Evolutionary conservation across 495 filamentous ascomycete species (phyloP), one percentile per base, ranked within the genome.

Genomic region (Talaromyces trachyspermus): DNA sequence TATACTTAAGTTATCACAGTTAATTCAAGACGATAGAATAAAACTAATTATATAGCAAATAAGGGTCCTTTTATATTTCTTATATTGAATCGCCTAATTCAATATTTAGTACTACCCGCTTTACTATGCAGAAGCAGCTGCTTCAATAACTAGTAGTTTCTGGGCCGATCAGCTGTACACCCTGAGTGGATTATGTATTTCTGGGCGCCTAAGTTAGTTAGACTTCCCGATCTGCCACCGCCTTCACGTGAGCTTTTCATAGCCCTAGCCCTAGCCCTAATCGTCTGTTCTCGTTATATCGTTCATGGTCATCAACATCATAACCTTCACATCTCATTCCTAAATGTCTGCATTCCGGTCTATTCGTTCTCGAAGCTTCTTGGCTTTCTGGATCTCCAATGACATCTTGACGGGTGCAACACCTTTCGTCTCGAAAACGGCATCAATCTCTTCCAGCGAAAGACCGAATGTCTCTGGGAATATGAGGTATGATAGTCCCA

Each of bases 371-470:
- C 35, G 35, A 22, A 19, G 9, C 42, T 61, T 63, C 52, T 71
- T 69, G n/a, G 68, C 68, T 35, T 62, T 64, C 30, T 68, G 54
- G 8, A 71, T 69, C 56, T 68, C 63, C 49, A 63, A 49, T 5
- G 61, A 67, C 62, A 72, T 68, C 55, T 70, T 71, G n/a, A 71
- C 68, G 1, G 69, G 67, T 10, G 39, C 40, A 40, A 70, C 61
- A 5, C 65, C 70, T 2, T 62, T 61, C 6, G 68, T 72, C 48
- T 71, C 67, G 50, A 73, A 71, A 25, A 73, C 60, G 5, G 55
- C 57, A 49, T 70, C 66, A 20, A 71, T 73, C 47, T 71, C 64
- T 46, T 73, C 68, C 30, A 71, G 51, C 33, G 60, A 59, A 15
- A 70, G 46, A 2, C 54, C 59, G 26, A 48, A 46, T 5, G 67